Evolutionary conservation across 2,329 filamentous ascomycete species (phyloP), one percentile per base, ranked within the genome.

Genomic region (Fusarium decemcellulare): DNA sequence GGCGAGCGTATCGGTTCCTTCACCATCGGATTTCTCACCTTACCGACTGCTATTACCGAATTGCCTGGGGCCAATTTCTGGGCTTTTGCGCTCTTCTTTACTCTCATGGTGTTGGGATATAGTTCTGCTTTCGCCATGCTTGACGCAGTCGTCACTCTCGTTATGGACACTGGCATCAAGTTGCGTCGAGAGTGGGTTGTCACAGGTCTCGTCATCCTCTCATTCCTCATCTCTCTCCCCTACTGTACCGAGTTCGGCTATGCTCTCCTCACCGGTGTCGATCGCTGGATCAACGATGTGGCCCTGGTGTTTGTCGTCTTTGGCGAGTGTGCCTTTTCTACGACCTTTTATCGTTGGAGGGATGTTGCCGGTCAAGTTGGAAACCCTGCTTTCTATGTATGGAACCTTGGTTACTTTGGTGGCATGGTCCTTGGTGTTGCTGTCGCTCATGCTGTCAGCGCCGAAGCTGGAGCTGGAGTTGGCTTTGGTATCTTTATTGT

Each of bases 111-210:
- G 1, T 81, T 89, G 1, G 87, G 87, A 0, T 88, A 87, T 71
- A 87, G 84, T 61, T 89, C 87, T 0, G 85, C 87, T 1, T 89
- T 89, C 62, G 87, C 86, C 50, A 88, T 89, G 86, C 76, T 89
- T 7, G 87, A 89, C 68, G 86, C 85, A 6, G 80, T 85, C 6
- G 84, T 85, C 8, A 89, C 87, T 0, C 72, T 88, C 44, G 77
- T 85, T 39, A 83, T 86, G 76, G 87, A 89, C 62, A 81, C 84
- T 0, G 85, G 86, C 15, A 53, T 67, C n/a, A 71, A 64, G 39
- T 18, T 64, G 36, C 67, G n/a, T 65, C 83, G 48, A 83, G 84
- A 68, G 2, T 70, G 80, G 37, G 82, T 89, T 9, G 86, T 88
- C 39, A 88, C 85, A 1, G 73, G 61, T 1, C 74, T 88, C 14